Percentiles rank a stretch among this genome's conserved stretches.
Conservation (phyloP, 2,329 filamentous ascomycete genomes). For the Pseudocercospora fijiensis region DNA sequence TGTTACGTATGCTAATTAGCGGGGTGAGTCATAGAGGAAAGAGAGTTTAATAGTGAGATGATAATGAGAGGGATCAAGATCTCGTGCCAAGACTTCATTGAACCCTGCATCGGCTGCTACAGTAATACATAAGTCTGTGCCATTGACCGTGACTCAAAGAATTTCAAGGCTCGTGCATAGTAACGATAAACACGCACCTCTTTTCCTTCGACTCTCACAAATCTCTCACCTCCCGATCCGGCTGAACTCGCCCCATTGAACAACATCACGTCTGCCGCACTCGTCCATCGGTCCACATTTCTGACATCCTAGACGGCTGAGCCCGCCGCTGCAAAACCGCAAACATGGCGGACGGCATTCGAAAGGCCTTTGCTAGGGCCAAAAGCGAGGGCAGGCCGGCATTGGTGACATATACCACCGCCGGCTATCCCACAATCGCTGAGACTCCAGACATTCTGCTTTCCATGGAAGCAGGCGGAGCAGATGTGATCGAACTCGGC, state of each 20-base stretch:
- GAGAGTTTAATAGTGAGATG: too few relatives aligned
- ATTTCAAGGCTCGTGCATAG: neutral
- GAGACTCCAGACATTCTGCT: constrained; percentile 82
- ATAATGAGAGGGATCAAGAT: too few relatives aligned
- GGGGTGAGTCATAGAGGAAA: too few relatives aligned
- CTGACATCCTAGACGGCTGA: neutral
- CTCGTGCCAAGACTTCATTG: neutral
- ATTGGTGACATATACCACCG: constrained; percentile 93
- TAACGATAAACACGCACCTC: neutral
- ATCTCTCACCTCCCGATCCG: too few relatives aligned
- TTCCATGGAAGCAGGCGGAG: constrained; percentile 86
- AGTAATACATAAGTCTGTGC: neutral
- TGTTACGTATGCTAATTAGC: too few relatives aligned
- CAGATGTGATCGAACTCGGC: constrained; percentile 93
- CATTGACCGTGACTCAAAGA: constrained; percentile 4
- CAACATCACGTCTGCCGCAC: too few relatives aligned
- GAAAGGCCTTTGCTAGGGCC: constrained; percentile 52
- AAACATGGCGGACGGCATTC: constrained; percentile 48
- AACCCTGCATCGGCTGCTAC: neutral
- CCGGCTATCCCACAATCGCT: constrained; percentile 81
- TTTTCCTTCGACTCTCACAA: neutral
- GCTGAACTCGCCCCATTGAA: too few relatives aligned
- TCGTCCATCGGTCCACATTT: neutral
- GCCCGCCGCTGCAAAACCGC: constrained; percentile 1
- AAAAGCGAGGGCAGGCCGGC: constrained; percentile 61